A percentile compares a stretch with the other conserved stretches of the same genome.
Conservation (phyloP, 768 basidiomycete species). For the Lentinula boryana region DNA sequence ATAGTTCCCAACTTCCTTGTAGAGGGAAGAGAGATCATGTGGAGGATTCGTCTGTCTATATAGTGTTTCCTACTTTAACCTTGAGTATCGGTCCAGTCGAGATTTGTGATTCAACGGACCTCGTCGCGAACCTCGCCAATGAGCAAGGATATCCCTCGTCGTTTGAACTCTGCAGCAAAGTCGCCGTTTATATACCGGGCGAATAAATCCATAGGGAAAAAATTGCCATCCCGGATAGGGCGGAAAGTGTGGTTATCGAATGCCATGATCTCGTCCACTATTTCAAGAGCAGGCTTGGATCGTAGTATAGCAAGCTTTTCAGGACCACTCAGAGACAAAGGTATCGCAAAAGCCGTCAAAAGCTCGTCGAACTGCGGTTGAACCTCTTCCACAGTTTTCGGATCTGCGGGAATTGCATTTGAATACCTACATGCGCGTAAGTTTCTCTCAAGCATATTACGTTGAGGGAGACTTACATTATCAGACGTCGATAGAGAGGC, state of each 20-base stretch:
- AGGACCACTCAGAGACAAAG: slow-evolving; percentile 1
- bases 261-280: slow-evolving; percentile 2
- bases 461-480: neutral
- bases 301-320: slow-evolving; percentile 7
- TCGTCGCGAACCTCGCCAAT: slow-evolving; percentile 8
- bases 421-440: slow-evolving; percentile 1
- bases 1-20: slow-evolving; percentile 8
- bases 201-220: slow-evolving; percentile 7
- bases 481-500: slow-evolving; percentile 1
- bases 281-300: neutral
- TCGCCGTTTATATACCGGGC: slow-evolving; percentile 1
- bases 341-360: neutral
- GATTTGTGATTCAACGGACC: neutral
- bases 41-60: slow-evolving; percentile 9
- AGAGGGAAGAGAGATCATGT: neutral
- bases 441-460: too few species aligned
- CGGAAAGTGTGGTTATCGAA: slow-evolving; percentile 7
- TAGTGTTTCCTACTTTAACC: neutral
- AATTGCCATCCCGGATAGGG: slow-evolving; percentile 4
- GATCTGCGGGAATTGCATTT: slow-evolving; percentile 8
- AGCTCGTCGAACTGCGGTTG: slow-evolving; percentile 9
- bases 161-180: slow-evolving; percentile 6
- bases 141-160: neutral
- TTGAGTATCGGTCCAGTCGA: neutral
- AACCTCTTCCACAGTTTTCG: slow-evolving; percentile 7